Evolutionary conservation across 139 green algal genomes (phyloP), one percentile per base, ranked within the genome.

Genomic region (Diplosphaera chodatii): DNA sequence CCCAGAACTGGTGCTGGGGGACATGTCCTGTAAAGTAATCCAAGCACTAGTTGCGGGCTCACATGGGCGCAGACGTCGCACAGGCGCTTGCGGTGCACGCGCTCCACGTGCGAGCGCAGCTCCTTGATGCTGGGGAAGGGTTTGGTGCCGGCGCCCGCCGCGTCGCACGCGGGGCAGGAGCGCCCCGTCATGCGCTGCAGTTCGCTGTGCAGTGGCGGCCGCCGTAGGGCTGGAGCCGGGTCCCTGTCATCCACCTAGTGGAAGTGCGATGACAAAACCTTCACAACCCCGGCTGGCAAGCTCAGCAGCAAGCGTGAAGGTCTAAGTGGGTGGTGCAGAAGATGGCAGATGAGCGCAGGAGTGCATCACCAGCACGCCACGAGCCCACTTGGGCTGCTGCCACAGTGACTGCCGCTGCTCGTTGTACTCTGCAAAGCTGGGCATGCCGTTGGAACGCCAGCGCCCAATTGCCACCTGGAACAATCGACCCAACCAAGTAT

Each of bases 141-240:
- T 25, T 59, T 59, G 48, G 48, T 18, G 1, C 64, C 34, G n/a
- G 48, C 23, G 8, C 73, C 83, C 1, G 28, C 31, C 0, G 40
- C 65, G 72, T 90, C 80, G 63, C 87, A 92, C 37, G 84, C 34
- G 4, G 22, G 2, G 71, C 86, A 91, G 16, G 79, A 78, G 55
- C 76, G 63, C 1, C 78, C 78, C 1, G 84, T 88, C 72, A 81
- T 70, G 18, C 33, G 30, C 66, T 74, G 32, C 33, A 88, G 73
- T 2, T 72, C 62, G 23, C 27, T 16, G n/a, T 79, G 63, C 62
- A 82, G 59, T 27, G 69, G 56, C 4, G 20, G 66, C 34, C n/a
- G 21, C 5, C 6, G 55, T 40, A 1, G n/a, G 55, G 22, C 16
- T n/a, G 48, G 65, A 15, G 41, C 37, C 16, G 40, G 15, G 40